phyloP scores from a whole-genome alignment of 164 flowering plant genomes.

The Vitis amurensis region DNA sequence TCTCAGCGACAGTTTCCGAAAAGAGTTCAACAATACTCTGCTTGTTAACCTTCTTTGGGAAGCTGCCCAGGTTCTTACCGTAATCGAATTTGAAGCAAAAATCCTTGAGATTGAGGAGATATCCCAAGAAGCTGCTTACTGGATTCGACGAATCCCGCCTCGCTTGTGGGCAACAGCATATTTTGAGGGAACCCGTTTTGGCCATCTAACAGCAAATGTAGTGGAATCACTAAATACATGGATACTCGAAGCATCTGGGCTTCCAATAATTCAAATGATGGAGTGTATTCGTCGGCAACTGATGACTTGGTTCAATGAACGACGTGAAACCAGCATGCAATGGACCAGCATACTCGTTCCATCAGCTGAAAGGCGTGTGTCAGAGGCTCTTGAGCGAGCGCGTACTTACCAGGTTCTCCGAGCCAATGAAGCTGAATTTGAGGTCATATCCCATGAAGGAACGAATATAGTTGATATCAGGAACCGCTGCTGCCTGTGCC shows the following conservation, averaged over 20 bases:
- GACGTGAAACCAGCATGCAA: conserved; percentile 19
- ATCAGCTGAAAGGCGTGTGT: not conserved
- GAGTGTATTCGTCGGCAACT: conserved; percentile 17
- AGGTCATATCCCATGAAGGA: conserved; percentile 6
- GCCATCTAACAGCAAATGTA: conserved; percentile 12
- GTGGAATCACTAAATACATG: conserved; percentile 20
- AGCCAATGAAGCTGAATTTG: no score
- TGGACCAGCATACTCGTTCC: conserved; percentile 24
- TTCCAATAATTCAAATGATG: conserved; percentile 15
- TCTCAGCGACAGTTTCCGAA: conserved; percentile 10
- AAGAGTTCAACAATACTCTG: conserved; percentile 6
- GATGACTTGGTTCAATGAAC: conserved; percentile 20
- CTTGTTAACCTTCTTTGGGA: conserved; percentile 15
- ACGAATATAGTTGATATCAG: conserved; percentile 23
- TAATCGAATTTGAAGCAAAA: conserved; percentile 9
- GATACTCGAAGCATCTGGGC: conserved; percentile 12
- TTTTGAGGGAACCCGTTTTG: conserved; percentile 21
- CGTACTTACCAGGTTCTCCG: conserved; percentile 30
- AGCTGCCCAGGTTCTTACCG: conserved; percentile 22
- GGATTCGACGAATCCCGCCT: conserved; percentile 18
- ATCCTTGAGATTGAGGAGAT: conserved; percentile 11
- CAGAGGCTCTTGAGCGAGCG: conserved; percentile 12
- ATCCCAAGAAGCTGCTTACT: conserved; percentile 22
- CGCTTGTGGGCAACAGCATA: conserved; percentile 22
- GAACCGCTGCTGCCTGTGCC: conserved; percentile 29